Conservation (phyloP, 192 early-diverging fungal genomes). For the Coemansia umbellata region DNA sequence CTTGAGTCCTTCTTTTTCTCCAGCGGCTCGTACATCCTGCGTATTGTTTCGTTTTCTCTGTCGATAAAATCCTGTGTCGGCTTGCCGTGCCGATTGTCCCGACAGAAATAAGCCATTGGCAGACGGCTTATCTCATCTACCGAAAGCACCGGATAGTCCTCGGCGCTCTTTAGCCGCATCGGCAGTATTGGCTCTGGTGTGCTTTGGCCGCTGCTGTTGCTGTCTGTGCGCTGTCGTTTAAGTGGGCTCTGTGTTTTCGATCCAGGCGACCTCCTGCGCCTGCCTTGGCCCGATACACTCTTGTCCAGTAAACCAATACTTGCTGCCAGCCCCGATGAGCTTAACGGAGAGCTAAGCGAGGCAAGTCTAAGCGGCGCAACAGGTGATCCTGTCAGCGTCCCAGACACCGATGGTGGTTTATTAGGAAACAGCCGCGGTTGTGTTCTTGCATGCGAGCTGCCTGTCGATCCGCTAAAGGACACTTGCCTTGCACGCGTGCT, state of each 20-base stretch:
- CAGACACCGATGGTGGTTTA: background rate
- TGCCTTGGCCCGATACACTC: background rate
- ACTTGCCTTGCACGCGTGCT: background rate
- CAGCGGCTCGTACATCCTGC: constrained; percentile 23
- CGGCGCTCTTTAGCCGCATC: constrained; percentile 22
- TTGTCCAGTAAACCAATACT: no score
- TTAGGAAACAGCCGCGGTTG: background rate
- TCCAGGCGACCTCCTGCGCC: background rate
- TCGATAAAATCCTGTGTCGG: constrained; percentile 41
- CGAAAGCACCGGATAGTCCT: constrained; percentile 26
- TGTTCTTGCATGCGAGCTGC: background rate
- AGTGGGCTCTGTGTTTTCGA: constrained; percentile 1
- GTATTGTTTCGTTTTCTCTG: constrained; percentile 30
- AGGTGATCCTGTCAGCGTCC: background rate
- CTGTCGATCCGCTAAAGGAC: background rate
- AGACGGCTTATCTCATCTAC: constrained; percentile 30
- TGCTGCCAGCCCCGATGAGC: background rate
- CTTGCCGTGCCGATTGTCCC: constrained; percentile 29
- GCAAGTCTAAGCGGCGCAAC: constrained; percentile 16
- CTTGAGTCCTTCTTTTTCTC: background rate
- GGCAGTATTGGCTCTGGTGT: constrained; percentile 20
- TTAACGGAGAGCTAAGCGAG: constrained; percentile 24
- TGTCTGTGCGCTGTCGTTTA: constrained; percentile 24
- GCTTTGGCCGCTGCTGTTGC: constrained; percentile 1
- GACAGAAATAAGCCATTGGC: constrained; percentile 41